Percentiles rank a stretch among this genome's conserved stretches.
These are phyloP conservation scores for Microbotryomycetes sp. DNA, from an alignment of 1,284 basidiomycete species.

Conservation along the genomic window DNA sequence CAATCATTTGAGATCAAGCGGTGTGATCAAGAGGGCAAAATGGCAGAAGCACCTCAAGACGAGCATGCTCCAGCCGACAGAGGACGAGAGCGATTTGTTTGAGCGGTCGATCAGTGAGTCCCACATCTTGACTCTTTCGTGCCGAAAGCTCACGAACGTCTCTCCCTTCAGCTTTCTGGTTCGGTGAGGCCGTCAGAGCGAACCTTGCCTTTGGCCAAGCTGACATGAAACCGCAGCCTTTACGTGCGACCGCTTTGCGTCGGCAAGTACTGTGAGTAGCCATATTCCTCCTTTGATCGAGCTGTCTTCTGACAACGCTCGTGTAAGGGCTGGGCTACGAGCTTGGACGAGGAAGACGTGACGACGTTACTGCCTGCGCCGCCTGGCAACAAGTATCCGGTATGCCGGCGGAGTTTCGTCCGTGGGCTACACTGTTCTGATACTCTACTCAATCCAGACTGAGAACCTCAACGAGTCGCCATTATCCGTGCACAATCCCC, in stretches of 20 bases:
- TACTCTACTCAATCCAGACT: not conserved
- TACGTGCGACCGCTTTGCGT: slow-evolving; percentile 16
- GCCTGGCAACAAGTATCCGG: not conserved
- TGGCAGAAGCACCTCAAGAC: not conserved
- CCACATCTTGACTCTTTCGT: too few relatives aligned
- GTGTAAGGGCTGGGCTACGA: slow-evolving; percentile 20
- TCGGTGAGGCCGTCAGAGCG: not conserved
- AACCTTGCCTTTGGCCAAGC: not conserved
- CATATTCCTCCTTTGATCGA: not conserved
- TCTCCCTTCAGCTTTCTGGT: not conserved
- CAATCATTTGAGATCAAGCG: slow-evolving; percentile 18
- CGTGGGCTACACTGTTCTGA: not conserved
- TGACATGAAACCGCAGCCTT: slow-evolving; percentile 4
- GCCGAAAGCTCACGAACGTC: too few relatives aligned
- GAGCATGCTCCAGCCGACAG: not conserved
- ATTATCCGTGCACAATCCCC: slow-evolving; percentile 22
- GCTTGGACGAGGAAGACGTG: slow-evolving; percentile 28
- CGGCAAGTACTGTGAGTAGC: slow-evolving; percentile 5
- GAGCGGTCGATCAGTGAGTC: slow-evolving; percentile 2
- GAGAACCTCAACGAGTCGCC: not conserved
- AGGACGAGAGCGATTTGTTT: not conserved
- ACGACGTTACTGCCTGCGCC: slow-evolving; percentile 20
- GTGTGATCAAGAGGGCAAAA: slow-evolving; percentile 2
- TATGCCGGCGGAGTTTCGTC: not conserved
- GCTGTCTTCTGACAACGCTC: not conserved